Evolutionary conservation across 306 rosid species (phyloP).

Genomic region (Gastrolobium bilobum): DNA sequence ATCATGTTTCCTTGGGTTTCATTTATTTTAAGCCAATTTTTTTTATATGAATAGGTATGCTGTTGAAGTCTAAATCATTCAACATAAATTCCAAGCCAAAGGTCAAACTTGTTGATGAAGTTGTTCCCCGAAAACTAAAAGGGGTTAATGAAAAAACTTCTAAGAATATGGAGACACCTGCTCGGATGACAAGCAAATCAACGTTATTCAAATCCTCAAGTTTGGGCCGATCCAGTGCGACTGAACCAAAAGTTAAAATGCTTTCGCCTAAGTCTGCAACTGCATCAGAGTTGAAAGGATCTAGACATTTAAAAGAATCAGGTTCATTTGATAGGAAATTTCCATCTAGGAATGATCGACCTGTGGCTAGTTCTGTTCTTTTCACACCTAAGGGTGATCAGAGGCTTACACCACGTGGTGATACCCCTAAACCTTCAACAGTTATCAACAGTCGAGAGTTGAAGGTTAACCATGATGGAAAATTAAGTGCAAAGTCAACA

Average conservation of each 20-base stretch:
- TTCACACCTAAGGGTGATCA: slow-evolving; percentile 73
- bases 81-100: slow-evolving; percentile 73
- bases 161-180: slow-evolving; percentile 66
- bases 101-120: slow-evolving; percentile 82
- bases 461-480: slow-evolving; percentile 72
- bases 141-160: slow-evolving; percentile 69
- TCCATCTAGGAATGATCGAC: slow-evolving; percentile 70
- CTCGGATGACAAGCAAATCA: slow-evolving; percentile 71
- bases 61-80: slow-evolving; percentile 86
- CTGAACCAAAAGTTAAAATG: slow-evolving; percentile 87
- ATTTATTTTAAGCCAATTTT: slow-evolving; percentile 37
- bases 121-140: slow-evolving; percentile 69
- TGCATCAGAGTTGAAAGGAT: slow-evolving; percentile 70
- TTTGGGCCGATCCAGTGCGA: slow-evolving; percentile 60
- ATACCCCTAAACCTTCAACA: slow-evolving; percentile 63
- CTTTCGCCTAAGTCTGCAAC: slow-evolving; percentile 60
- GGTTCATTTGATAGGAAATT: slow-evolving; percentile 67
- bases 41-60: slow-evolving; percentile 62
- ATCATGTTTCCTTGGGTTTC: slow-evolving; percentile 33
- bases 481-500: slow-evolving; percentile 58
- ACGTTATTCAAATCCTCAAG: slow-evolving; percentile 68
- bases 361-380: slow-evolving; percentile 60
- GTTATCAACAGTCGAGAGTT: slow-evolving; percentile 65
- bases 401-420: slow-evolving; percentile 66
- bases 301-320: slow-evolving; percentile 72